Evolutionary conservation across 2,329 filamentous ascomycete genomes (phyloP).

Genomic region (Nemania sp.): DNA sequence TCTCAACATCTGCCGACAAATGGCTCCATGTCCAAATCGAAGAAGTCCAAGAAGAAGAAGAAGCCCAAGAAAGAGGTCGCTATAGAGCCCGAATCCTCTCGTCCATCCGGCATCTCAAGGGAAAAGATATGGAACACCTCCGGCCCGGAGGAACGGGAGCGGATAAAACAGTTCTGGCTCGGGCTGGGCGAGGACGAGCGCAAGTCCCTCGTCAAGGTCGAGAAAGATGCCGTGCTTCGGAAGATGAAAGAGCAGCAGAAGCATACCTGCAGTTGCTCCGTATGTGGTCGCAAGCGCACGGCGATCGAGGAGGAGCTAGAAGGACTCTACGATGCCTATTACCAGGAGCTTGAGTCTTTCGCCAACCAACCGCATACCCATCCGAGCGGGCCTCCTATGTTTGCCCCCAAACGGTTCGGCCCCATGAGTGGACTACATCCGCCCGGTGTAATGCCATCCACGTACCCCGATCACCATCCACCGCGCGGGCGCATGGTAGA

Average conservation of each 20-base stretch:
- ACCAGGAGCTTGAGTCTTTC: slow-evolving; percentile 96
- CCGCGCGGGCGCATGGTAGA: slow-evolving; percentile 75
- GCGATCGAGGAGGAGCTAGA: slow-evolving; percentile 98
- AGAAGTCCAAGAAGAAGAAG: slow-evolving; percentile 73
- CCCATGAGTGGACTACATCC: slow-evolving; percentile 59
- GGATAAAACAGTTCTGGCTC: slow-evolving; percentile 98
- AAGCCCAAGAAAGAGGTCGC: slow-evolving; percentile 51
- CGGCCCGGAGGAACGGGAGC: slow-evolving; percentile 89
- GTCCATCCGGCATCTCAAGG: slow-evolving; percentile 59
- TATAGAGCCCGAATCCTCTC: slow-evolving; percentile 31
- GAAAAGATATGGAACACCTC: slow-evolving; percentile 98
- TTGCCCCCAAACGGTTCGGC: slow-evolving; percentile 68
- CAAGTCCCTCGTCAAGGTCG: slow-evolving; percentile 93
- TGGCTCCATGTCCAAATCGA: slow-evolving; percentile 49
- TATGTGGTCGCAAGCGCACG: slow-evolving; percentile 93
- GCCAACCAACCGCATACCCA: slow-evolving; percentile 76
- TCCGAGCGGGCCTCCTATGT: slow-evolving; percentile 70
- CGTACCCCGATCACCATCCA: slow-evolving; percentile 69
- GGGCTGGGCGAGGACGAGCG: slow-evolving; percentile 92
- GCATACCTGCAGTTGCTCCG: slow-evolving; percentile 96
- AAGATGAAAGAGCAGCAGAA: slow-evolving; percentile 99
- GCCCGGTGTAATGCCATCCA: slow-evolving; percentile 60
- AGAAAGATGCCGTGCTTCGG: slow-evolving; percentile 95
- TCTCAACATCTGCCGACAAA: slow-evolving; percentile 47
- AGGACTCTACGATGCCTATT: slow-evolving; percentile 97